Evolutionary conservation across 2,329 filamentous ascomycete genomes (phyloP).

Genomic region (Fusarium verticillioides): DNA sequence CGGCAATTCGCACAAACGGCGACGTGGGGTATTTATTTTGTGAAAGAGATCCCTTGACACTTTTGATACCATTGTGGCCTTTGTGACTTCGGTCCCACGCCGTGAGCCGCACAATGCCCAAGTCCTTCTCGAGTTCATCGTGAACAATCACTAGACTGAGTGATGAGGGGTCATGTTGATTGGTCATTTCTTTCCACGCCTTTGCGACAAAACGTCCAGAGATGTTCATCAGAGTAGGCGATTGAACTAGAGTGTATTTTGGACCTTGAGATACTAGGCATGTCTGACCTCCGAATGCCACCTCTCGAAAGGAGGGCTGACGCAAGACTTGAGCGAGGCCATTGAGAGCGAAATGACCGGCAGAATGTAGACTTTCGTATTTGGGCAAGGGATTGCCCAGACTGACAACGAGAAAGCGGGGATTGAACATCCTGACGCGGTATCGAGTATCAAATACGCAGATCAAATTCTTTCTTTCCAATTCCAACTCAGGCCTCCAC

Average conservation of each 20-base stretch:
- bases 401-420: conserved; percentile 80
- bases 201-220: conserved; percentile 76
- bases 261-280: conserved; percentile 60
- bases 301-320: conserved; percentile 62
- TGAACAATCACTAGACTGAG: conserved; percentile 80
- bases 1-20: conserved; percentile 70
- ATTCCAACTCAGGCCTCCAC: conserved; percentile 16
- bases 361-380: conserved; percentile 83
- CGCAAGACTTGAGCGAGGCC: conserved; percentile 60
- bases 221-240: conserved; percentile 84
- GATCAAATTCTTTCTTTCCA: conserved; percentile 9
- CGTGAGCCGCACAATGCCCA: conserved; percentile 75
- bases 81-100: conserved; percentile 71
- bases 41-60: conserved; percentile 64
- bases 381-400: conserved; percentile 86
- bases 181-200: conserved; percentile 70
- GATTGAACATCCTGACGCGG: conserved; percentile 50
- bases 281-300: conserved; percentile 62
- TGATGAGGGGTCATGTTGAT: conserved; percentile 46
- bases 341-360: conserved; percentile 82
- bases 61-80: conserved; percentile 82
- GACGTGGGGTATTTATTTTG: conserved; percentile 54
- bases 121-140: conserved; percentile 82
- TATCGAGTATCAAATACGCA: conserved; percentile 2
- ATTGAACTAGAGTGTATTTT: conserved; percentile 77